Evolutionary conservation across 1,284 basidiomycete species (phyloP), one percentile per base, ranked within the genome.

Genomic region (Ustilago cynodontis): DNA sequence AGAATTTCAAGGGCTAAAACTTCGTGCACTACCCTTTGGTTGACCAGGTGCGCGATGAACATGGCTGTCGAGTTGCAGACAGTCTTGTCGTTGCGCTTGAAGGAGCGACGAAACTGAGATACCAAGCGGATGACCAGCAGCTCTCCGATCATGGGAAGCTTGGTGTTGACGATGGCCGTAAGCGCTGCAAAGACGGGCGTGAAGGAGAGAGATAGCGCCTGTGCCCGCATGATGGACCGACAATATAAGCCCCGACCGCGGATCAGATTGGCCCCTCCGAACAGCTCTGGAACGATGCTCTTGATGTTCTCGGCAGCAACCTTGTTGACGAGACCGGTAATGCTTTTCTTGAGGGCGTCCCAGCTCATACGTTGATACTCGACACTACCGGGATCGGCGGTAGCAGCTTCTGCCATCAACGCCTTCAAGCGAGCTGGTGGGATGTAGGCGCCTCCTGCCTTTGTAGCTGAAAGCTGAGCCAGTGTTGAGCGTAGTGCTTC

Each of bases 271-370:
- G 84, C 83, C n/a, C 82, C 76, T 9, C 78, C 82, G 50, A 85
- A 78, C 10, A 86, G 85, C 76, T 99, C 96, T 1, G 96, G 97
- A 0, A 98, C 91, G 81, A 99, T 92, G 80, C 93, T 91, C 88
- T 99, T 99, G 90, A 98, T 99, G 86, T 99, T 99, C 77, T 92
- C 90, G 24, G 94, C 90, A 86, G 87, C 76, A 43, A 89, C 89
- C 87, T 98, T 93, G 89, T 99, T 99, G 89, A 99, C 96, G 80
- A 99, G 92, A 93, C 97, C 97, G 28, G 97, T 99, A 84, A 99
- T 94, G 65, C 93, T 94, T 88, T 99, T 99, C 85, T 95, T 92
- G 70, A 99, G 88, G 1, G 97, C 96, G 85, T 99, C 97, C 97
- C 96, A 99, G 28, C 93, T 94, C 79, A 99, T 88, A 20, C 96